These are phyloP conservation scores for Quercus agrifolia DNA, from an alignment of 306 rosid species.

Conservation along the genomic window DNA sequence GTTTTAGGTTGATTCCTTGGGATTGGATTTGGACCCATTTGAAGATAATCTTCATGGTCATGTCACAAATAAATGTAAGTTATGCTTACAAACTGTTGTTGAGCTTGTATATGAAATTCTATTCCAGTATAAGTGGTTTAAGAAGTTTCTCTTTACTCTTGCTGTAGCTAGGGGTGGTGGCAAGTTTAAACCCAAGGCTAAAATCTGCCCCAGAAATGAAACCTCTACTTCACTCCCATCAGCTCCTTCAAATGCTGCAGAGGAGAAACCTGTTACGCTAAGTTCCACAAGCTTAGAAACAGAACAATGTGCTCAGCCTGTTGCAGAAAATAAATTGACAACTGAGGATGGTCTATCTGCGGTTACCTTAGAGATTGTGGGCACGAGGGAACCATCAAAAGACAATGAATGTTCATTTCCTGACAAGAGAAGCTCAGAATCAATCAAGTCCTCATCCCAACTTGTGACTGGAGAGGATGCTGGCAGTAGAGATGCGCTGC, in stretches of 20 bases:
- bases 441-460: constrained; percentile 11
- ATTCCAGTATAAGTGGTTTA: not conserved
- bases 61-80: constrained; percentile 27
- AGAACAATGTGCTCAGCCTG: constrained; percentile 12
- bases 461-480: constrained; percentile 12
- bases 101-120: not conserved
- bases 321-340: constrained; percentile 25
- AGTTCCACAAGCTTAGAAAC: constrained; percentile 16
- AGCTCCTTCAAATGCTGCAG: not conserved
- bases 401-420: constrained; percentile 23
- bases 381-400: constrained; percentile 11
- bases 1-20: not conserved
- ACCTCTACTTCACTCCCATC: not conserved
- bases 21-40: constrained; percentile 4
- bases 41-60: not conserved
- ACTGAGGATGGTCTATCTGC: constrained; percentile 21
- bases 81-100: not conserved
- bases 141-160: not conserved
- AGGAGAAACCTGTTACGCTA: constrained; percentile 3
- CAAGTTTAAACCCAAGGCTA: not conserved
- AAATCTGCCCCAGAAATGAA: not conserved
- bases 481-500: constrained; percentile 36
- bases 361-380: constrained; percentile 10
- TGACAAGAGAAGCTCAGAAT: constrained; percentile 21
- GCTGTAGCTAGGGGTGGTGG: constrained; percentile 6